phyloP scores from a whole-genome alignment of 257 asterid genomes.

The Salvia rosmarinus region DNA sequence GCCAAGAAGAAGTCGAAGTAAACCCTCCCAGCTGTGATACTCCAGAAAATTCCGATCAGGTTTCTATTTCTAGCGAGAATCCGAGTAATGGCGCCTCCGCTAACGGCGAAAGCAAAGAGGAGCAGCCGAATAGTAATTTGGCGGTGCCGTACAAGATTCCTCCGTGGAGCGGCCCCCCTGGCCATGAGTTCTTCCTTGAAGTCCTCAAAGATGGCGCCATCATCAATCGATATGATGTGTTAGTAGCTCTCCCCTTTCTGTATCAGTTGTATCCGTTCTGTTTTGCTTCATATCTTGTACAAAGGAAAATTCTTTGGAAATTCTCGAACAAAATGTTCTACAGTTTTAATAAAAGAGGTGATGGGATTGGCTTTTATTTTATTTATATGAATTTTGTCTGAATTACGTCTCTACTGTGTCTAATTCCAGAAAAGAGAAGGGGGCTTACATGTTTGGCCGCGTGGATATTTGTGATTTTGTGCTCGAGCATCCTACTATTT shows the following conservation, averaged over 20 bases:
- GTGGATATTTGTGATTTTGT: slow-evolving; percentile 91
- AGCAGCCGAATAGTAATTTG: slow-evolving; percentile 37
- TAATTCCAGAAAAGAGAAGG: slow-evolving; percentile 73
- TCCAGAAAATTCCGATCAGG: slow-evolving; percentile 23
- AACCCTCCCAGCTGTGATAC: slow-evolving; percentile 34
- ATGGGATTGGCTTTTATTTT: slow-evolving; percentile 5
- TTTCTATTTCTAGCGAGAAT: slow-evolving; percentile 31
- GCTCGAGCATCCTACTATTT: slow-evolving; percentile 94
- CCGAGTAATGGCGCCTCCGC: slow-evolving; percentile 23
- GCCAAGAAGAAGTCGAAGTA: slow-evolving; percentile 29
- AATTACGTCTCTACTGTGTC: slow-evolving; percentile 16
- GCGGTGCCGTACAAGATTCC: slow-evolving; percentile 81
- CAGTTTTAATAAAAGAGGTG: slow-evolving; percentile 9
- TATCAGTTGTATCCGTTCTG: not conserved
- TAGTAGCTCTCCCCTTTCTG: slow-evolving; percentile 35
- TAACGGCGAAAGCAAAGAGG: slow-evolving; percentile 41
- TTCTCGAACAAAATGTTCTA: not conserved
- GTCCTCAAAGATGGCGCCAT: slow-evolving; percentile 88
- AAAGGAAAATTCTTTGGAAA: not conserved
- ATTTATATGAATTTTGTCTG: slow-evolving; percentile 8
- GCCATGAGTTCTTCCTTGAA: slow-evolving; percentile 67
- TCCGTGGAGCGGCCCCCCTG: slow-evolving; percentile 76
- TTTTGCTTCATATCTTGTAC: not conserved
- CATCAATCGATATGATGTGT: slow-evolving; percentile 72
- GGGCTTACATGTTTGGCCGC: slow-evolving; percentile 98